Base-by-base conservation (phyloP, 805 yeast species). In the Millerozyma miso region DNA sequence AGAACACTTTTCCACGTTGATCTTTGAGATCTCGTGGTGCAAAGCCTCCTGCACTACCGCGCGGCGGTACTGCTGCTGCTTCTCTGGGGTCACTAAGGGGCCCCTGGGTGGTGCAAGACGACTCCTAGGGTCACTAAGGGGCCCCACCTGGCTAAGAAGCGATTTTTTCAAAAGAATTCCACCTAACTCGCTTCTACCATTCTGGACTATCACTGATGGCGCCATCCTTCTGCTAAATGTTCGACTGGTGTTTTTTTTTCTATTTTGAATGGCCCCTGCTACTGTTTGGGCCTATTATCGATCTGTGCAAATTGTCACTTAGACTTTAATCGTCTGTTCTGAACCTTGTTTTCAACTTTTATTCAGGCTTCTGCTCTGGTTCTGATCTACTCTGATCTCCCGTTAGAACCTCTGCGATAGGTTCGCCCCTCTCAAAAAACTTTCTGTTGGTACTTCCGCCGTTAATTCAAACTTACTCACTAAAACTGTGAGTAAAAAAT, bases 1-100 rank as follows among this genome's bases (percentile, higher is more conserved):
- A 31, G 67, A 77, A 62, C 90, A 83, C 20, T 67, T 62, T 37
- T 78, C 81, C 43, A 67, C 69, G 58, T 84, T 80, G 47, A 84
- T 69, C 2, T 54, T 46, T 4, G 59, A 52, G 37, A 79, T 64
- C 34, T 32, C 34, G 7, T 13, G 17, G n/a, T n/a, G 34, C 17
- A 32, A 15, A 7, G 34, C 17, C 14, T 15, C 17, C 34, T 32
- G 14, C 34, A 32, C 34, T 13, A 15, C 34, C 17, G 7, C 29
- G 29, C 29, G 29, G n/a, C n/a, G n/a, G n/a, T n/a, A n/a, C n/a
- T n/a, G n/a, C 6, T 23, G 29, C 10, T 23, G 29, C 29, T 23
- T 23, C 29, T 23, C 29, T 6, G 29, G 29, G 6, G 29, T 23
- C 29, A 23, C 10, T 23, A 23, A 10, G 6, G 29, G 29, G 29